Base-by-base conservation (phyloP, 2,329 filamentous ascomycete genomes). In the Aulographum hederae region DNA sequence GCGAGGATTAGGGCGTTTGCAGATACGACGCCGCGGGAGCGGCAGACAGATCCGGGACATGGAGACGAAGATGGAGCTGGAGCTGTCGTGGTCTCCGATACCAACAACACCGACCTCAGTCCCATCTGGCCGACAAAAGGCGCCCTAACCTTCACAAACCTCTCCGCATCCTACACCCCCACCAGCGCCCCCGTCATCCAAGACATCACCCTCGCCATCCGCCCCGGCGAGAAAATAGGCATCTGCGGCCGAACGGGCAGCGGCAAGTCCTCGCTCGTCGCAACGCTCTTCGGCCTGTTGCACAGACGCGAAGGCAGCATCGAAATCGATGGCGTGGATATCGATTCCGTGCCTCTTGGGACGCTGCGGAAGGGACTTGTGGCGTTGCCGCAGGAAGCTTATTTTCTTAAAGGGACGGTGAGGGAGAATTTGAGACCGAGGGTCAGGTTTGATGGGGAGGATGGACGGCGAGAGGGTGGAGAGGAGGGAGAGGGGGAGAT, bases 361-460 rank as follows among this genome's bases (percentile, higher is more conserved):
- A n/a, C n/a, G n/a, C n/a, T n/a, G n/a, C n/a, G n/a, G n/a, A n/a
- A n/a, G n/a, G n/a, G n/a, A n/a, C n/a, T n/a, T n/a, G 62, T 66
- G 26, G 60, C 62, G 4, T 46, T 70, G 1, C 62, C 66, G 0
- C 66, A 71, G 41, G 66, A 70, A 4, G 45, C 63, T 1, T 57
- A 65, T 3, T 67, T 70, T 43, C 45, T 69, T 4, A 19, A 28
- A 11, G 38, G 34, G 14, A 1, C 58, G 57, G 0, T 57, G 55
- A 21, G 54, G 51, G 4, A 55, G 50, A n/a, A n/a, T n/a, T n/a
- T n/a, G 28, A 54, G 50, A 1, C 50, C 61, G 35, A 46, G 32
- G 43, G 5, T 63, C 43, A 40, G 40, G 32, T 23, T 11, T 29
- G 10, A 29, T 8, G n/a, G n/a, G n/a, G n/a, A n/a, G n/a, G n/a